Base-by-base conservation (phyloP, 768 basidiomycete species). In the Mycena belliarum region DNA sequence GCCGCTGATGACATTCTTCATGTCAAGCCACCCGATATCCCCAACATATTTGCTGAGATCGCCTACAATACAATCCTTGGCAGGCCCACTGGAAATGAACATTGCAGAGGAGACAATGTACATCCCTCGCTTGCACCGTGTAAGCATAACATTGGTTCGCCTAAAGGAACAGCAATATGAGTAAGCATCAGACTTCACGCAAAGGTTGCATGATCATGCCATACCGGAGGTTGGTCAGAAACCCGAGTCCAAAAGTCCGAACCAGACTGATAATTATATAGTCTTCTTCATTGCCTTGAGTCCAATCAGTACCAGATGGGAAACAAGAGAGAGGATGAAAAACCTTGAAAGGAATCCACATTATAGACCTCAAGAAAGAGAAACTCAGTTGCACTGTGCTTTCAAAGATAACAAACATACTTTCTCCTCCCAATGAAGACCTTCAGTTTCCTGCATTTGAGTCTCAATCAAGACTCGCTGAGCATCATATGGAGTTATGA, bases 141-240 rank as follows among this genome's bases (percentile, higher is more conserved):
- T 87, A 9, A 93, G 84, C 90, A 94, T 92, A 56, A 94, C 91
- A 85, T 94, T 93, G 51, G 88, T 87, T 18, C 92, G 79, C 26
- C 62, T 63, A 29, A 23, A 41, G 38, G 6, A 41, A n/a, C n/a
- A n/a, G n/a, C n/a, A n/a, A n/a, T n/a, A n/a, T n/a, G n/a, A 18
- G 9, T 58, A 21, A 60, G 40, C 38, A 26, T 25, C 0, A 18
- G 25, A 28, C 1, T 23, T 6, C 26, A 24, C 10, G 20, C 4
- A n/a, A 38, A n/a, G n/a, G n/a, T n/a, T n/a, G 28, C 8, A 21
- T 32, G 28, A 26, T 16, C n/a, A 42, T 32, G 18, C 52, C 57
- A 7, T 14, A 57, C 62, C 87, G 79, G 11, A 78, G 62, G 64
- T 85, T 85, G 15, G 70, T 66, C 32, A 94, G 75, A 62, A 94